Base-by-base conservation (phyloP, 495 filamentous ascomycete species). In the Tetracladium marchalianum region DNA sequence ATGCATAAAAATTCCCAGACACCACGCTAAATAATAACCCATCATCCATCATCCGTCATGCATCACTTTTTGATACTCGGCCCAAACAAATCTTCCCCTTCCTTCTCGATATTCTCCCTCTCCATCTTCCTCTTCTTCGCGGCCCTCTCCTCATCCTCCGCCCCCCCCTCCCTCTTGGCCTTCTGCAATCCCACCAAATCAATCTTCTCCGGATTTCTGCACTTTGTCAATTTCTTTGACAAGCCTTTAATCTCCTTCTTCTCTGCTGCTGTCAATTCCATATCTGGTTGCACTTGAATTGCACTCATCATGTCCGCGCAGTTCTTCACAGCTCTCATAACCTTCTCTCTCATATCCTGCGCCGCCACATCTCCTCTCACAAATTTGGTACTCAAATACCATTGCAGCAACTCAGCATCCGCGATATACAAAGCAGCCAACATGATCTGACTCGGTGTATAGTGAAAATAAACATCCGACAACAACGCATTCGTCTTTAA, bases 381-480 rank as follows among this genome's bases (percentile, higher is more conserved):
- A 36, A 94, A 73, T 55, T 92, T 94, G 2, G 78, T 71, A 35
- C 75, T 68, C 11, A 97, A 73, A 58, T 93, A 84, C 51, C 82
- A 81, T 52, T 77, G 66, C 1, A 80, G 75, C 11, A 96, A 67
- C 5, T 77, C 81, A 33, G 70, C 66, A 57, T 98, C 92, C 0
- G 79, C 84, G 44, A 90, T 66, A 11, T 79, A 67, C 22, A 96
- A 66, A 0, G 89, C 79, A 0, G 87, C 79, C 15, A 95, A 71
- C 81, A 87, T 89, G 60, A 96, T 92, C 62, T 98, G 92, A 11
- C 84, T 82, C 0, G 92, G 93, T 2, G 93, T 94, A 65, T 86
- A 97, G 57, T 95, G 81, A 69, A 97, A 95, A 66, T 96, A 96
- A 16, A 75, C 88, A 57, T 98, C 92, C 19, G 90, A 90, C 52